Percentiles rank a stretch among this genome's conserved stretches.
phyloP scores from a whole-genome alignment of 2,329 filamentous ascomycete species.

The Talaromyces sp. region DNA sequence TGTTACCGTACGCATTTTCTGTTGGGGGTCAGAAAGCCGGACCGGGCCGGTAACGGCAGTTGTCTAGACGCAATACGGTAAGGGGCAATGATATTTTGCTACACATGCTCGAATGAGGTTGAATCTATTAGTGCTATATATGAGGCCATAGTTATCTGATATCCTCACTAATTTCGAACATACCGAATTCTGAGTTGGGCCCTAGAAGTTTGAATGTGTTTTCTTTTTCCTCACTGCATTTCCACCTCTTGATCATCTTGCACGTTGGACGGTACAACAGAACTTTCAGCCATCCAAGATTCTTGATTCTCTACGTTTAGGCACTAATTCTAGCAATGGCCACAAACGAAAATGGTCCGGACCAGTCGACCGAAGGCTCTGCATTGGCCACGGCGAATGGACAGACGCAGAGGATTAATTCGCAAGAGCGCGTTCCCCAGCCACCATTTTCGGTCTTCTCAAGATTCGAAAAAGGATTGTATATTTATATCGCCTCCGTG shows the following conservation, averaged over 20 bases:
- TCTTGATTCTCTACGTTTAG: background rate
- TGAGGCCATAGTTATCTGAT: background rate
- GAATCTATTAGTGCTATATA: background rate
- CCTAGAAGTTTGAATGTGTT: background rate
- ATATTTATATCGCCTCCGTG: constrained; percentile 38
- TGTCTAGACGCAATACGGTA: background rate
- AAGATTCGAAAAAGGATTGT: constrained; percentile 28
- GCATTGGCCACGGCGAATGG: background rate
- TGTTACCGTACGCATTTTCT: background rate
- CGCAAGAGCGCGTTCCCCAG: background rate
- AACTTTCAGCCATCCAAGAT: background rate
- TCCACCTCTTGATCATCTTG: background rate
- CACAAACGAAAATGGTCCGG: background rate
- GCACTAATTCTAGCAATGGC: background rate
- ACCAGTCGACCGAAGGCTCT: background rate
- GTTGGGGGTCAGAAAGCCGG: background rate
- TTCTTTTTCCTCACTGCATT: background rate
- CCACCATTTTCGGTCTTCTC: constrained; percentile 10
- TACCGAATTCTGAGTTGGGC: background rate
- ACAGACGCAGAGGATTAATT: background rate
- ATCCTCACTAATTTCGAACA: background rate
- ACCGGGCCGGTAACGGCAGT: background rate
- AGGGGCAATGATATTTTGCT: background rate
- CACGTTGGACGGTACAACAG: background rate
- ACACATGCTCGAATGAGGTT: background rate